Evolutionary conservation across 2,329 filamentous ascomycete species (phyloP).

Genomic region (Ramichloridium luteum): DNA sequence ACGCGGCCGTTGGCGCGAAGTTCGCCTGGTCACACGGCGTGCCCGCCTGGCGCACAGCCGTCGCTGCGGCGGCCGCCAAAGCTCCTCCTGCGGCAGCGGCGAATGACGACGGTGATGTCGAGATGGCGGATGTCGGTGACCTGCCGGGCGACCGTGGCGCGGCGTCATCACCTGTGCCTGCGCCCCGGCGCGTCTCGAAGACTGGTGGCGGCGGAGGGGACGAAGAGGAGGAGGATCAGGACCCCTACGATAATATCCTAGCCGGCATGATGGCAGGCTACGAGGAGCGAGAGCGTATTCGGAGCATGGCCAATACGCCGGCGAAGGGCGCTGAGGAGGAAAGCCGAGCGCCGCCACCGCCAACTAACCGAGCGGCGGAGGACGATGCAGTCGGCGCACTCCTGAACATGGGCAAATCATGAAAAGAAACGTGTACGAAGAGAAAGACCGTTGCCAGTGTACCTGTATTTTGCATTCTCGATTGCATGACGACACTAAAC

Average conservation of each 20-base stretch:
- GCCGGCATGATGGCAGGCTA: conserved; percentile 18
- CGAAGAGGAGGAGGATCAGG: conserved; percentile 10
- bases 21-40: conserved; percentile 19
- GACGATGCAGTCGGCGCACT: conserved; percentile 19
- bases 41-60: conserved; percentile 13
- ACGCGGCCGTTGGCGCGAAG: conserved; percentile 24
- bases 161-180: conserved; percentile 16
- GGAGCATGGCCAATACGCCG: conserved; percentile 16
- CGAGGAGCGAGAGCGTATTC: conserved; percentile 18
- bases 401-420: conserved; percentile 12
- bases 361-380: conserved; percentile 10
- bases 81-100: conserved; percentile 3
- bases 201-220: conserved; percentile 23
- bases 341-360: conserved; percentile 8
- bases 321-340: conserved; percentile 10
- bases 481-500: conserved; percentile 1
- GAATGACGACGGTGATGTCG: conserved; percentile 5
- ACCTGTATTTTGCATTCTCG: neutral
- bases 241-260: conserved; percentile 25
- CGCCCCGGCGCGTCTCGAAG: conserved; percentile 5
- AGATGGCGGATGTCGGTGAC: conserved; percentile 7
- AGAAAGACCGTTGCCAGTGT: neutral
- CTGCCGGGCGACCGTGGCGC: conserved; percentile 4
- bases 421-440: conserved; percentile 3
- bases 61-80: neutral